Conservation (phyloP, 257 asterid species). For the Plantago elongata region DNA sequence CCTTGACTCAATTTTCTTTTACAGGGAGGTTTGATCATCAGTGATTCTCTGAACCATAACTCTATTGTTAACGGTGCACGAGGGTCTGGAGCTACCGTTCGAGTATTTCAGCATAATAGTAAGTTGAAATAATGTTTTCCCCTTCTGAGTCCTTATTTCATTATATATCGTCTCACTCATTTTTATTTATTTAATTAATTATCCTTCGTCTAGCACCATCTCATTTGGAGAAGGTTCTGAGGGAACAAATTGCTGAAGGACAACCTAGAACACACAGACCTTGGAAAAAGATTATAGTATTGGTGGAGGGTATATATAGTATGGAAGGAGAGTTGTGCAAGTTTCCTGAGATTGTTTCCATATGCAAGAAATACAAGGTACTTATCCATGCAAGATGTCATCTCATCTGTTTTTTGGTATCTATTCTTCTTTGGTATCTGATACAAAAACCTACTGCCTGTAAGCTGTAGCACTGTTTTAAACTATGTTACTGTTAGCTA, state of each 20-base stretch:
- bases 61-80: conserved; percentile 98
- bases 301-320: conserved; percentile 99
- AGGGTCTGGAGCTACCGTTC: conserved; percentile 94
- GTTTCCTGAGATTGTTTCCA: conserved; percentile 91
- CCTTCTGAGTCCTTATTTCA: background rate
- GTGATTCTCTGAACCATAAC: conserved; percentile 96
- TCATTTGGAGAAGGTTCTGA: conserved; percentile 85
- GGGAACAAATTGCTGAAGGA: conserved; percentile 92
- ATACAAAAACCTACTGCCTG: background rate
- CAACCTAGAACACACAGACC: conserved; percentile 98
- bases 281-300: conserved; percentile 91
- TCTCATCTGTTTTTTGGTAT: conserved; percentile 15
- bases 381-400: conserved; percentile 12
- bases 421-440: background rate
- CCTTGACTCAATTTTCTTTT: conserved; percentile 21
- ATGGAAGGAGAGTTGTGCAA: conserved; percentile 99
- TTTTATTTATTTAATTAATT: conserved; percentile 11
- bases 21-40: conserved; percentile 91
- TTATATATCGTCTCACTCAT: background rate
- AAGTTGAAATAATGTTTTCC: conserved; percentile 27
- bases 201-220: conserved; percentile 61
- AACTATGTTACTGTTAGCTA: conserved; percentile 3
- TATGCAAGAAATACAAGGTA: conserved; percentile 98
- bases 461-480: background rate
- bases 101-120: conserved; percentile 98